Evolutionary conservation across 2,329 filamentous ascomycete species (phyloP).

Genomic region (Fusarium abutilonis): DNA sequence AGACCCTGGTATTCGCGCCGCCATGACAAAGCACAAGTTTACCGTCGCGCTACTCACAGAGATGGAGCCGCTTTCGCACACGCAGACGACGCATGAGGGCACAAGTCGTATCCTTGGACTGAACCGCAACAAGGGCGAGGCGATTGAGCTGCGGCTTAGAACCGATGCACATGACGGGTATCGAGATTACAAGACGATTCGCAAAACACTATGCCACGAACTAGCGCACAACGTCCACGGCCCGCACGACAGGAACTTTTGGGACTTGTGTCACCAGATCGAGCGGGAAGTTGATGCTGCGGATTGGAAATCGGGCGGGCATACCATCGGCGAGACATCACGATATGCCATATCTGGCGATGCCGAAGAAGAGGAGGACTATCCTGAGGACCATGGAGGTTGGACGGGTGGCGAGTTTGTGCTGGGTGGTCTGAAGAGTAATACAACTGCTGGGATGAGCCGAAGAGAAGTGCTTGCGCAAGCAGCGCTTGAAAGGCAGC

Average conservation of each 20-base stretch:
- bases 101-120: conserved; percentile 82
- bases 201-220: conserved; percentile 94
- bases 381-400: conserved; percentile 70
- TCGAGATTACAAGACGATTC: conserved; percentile 88
- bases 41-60: conserved; percentile 88
- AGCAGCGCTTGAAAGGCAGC: conserved; percentile 51
- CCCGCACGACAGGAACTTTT: conserved; percentile 87
- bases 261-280: conserved; percentile 87
- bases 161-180: conserved; percentile 96
- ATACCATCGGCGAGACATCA: conserved; percentile 71
- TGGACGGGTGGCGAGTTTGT: conserved; percentile 85
- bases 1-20: conserved; percentile 84
- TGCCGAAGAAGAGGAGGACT: conserved; percentile 60
- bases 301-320: conserved; percentile 80
- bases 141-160: conserved; percentile 88
- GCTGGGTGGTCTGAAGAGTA: conserved; percentile 66
- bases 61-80: conserved; percentile 91
- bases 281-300: conserved; percentile 84
- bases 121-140: conserved; percentile 87
- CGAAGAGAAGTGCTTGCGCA: conserved; percentile 78
- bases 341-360: conserved; percentile 64
- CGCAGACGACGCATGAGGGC: conserved; percentile 73
- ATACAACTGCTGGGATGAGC: conserved; percentile 61
- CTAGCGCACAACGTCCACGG: conserved; percentile 90
- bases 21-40: conserved; percentile 88